Evolutionary conservation across 768 basidiomycete genomes (phyloP), one percentile per base, ranked within the genome.

Genomic region (Mycena metata): DNA sequence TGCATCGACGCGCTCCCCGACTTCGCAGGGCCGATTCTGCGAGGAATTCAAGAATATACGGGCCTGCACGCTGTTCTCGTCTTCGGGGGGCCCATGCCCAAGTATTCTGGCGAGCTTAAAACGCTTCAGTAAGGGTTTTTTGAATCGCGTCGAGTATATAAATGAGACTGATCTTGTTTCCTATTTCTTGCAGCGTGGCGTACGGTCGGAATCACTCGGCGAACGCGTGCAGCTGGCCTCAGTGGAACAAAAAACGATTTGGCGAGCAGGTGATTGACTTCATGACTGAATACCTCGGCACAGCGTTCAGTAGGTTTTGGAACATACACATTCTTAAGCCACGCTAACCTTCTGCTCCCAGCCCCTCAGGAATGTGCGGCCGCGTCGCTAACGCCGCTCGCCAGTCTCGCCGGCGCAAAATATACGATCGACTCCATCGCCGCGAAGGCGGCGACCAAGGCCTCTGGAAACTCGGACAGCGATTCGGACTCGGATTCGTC

Each of bases 181-280:
- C 46, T n/a, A 10, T 9, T 4, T 26, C n/a, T 10, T 16, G 43
- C 36, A 64, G 63, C 11, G 45, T 55, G 3, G 45, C 55, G 0
- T 47, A 47, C 9, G 54, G 63, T 5, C 54, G 36, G 1, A 56
- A 49, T 17, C 5, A 45, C 7, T 56, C 36, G 3, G 43, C 43
- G 11, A 17, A 1, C 3, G 51, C 51, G 1, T 26, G 15, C 6
- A n/a, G 23, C 26, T 64, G 33, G 13, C 33, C 52, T 0, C 62
- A 64, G 26, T 64, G 62, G 62, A 54, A 64, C 23, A 64, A 47
- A 21, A 3, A 26, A 1, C n/a, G 62, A 11, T 64, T 64, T 24
- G 19, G 19, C 9, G 17, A 47, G 16, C 30, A 62, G 17, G 62
- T 64, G 4, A 11, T n/a, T 9, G 21, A 52, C 2, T 65, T 65